phyloP scores from a whole-genome alignment of 257 asterid genomes.

The Parsonsia alboflavescens region DNA sequence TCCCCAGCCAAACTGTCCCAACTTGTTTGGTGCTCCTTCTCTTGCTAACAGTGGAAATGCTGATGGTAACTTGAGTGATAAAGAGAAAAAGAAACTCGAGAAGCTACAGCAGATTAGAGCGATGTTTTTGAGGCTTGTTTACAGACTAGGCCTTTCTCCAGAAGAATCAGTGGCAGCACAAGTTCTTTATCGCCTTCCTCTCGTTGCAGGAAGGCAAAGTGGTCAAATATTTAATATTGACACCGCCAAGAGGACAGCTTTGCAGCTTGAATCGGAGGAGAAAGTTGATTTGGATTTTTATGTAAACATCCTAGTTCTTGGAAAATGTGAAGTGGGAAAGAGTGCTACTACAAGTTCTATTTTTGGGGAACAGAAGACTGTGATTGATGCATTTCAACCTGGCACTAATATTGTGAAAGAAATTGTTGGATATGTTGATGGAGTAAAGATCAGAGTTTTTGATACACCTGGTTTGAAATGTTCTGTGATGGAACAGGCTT shows the following conservation, averaged over 20 bases:
- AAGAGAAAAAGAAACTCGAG: conserved; percentile 82
- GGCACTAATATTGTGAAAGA: conserved; percentile 57
- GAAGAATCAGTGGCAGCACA: conserved; percentile 83
- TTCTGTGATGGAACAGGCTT: conserved; percentile 71
- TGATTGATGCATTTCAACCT: conserved; percentile 61
- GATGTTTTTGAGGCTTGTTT: conserved; percentile 83
- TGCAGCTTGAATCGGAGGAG: conserved; percentile 62
- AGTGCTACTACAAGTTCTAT: conserved; percentile 86
- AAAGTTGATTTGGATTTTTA: conserved; percentile 62
- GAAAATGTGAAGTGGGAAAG: conserved; percentile 93
- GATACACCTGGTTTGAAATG: conserved; percentile 89
- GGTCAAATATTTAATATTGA: conserved; percentile 60
- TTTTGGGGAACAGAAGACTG: conserved; percentile 74
- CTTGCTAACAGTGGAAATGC: conserved; percentile 44
- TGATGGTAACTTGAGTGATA: conserved; percentile 68
- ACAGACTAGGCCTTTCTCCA: conserved; percentile 65
- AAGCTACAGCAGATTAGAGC: conserved; percentile 71
- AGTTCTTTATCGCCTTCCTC: conserved; percentile 71
- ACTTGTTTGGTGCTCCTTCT: conserved; percentile 41
- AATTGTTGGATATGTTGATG: conserved; percentile 52
- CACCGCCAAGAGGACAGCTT: conserved; percentile 65
- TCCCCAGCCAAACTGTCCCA: conserved; percentile 44
- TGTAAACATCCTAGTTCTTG: conserved; percentile 70
- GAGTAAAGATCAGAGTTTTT: conserved; percentile 64
- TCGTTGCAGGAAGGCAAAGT: conserved; percentile 77